phyloP scores from a whole-genome alignment of 176 grass and related monocot species.

The Otatea glauca region DNA sequence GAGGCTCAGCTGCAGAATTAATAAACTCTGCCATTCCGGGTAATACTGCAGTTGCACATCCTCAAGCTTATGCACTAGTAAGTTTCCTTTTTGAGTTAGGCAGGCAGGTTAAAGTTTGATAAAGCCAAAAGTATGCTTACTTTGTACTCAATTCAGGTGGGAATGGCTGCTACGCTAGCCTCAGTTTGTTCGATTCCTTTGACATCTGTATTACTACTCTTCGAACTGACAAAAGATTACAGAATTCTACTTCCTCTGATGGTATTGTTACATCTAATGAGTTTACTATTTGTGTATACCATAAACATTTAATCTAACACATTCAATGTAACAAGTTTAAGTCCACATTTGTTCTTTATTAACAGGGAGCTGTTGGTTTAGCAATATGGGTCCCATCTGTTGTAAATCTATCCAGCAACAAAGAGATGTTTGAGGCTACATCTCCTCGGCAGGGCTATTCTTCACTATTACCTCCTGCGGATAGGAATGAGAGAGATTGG shows the following conservation, averaged over 20 bases:
- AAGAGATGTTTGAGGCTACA: conserved; percentile 54
- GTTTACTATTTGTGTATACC: conserved; percentile 34
- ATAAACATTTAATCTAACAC: conserved; percentile 28
- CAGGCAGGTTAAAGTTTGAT: conserved; percentile 21
- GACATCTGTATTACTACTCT: conserved; percentile 93
- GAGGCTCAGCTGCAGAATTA: conserved; percentile 85
- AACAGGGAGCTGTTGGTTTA: conserved; percentile 95
- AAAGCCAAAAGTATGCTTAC: conserved; percentile 6
- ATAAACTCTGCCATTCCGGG: conserved; percentile 92
- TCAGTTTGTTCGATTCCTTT: conserved; percentile 92
- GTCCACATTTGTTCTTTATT: conserved; percentile 28
- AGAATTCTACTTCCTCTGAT: conserved; percentile 96
- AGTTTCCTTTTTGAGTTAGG: conserved; percentile 41
- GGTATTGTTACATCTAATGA: conserved; percentile 51
- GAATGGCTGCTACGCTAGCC: conserved; percentile 96
- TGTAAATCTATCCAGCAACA: conserved; percentile 58
- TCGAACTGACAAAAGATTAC: conserved; percentile 99
- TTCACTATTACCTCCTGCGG: conserved; percentile 59
- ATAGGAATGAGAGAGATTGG: conserved; percentile 59
- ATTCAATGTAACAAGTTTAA: conserved; percentile 15
- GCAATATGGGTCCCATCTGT: conserved; percentile 99
- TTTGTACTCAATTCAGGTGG: conserved; percentile 65
- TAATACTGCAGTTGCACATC: conserved; percentile 93
- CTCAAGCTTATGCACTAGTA: conserved; percentile 97
- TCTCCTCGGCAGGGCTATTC: conserved; percentile 80